Conservation (phyloP, 306 rosid species). For the Glycine tomentella region DNA sequence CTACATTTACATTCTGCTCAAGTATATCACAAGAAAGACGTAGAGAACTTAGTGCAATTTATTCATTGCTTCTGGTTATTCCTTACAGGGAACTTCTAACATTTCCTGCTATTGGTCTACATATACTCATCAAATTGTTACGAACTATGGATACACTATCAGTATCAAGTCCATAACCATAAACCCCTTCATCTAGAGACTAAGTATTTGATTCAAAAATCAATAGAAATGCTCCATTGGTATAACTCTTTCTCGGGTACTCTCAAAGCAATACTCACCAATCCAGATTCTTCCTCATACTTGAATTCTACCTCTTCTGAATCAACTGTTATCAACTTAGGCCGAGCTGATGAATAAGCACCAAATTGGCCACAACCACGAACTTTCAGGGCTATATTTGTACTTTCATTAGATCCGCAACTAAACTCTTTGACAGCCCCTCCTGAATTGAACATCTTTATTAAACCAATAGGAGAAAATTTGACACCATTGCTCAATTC, state of each 20-base stretch:
- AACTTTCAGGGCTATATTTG: constrained; percentile 54
- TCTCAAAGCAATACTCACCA: constrained; percentile 62
- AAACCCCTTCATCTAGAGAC: constrained; percentile 1
- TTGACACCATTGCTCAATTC: constrained; percentile 52
- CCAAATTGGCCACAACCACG: constrained; percentile 75
- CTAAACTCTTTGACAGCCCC: constrained; percentile 75
- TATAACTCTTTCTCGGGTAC: constrained; percentile 68
- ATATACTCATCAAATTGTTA: background rate
- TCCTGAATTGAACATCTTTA: constrained; percentile 92
- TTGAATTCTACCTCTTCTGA: constrained; percentile 60
- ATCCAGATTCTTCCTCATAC: constrained; percentile 67
- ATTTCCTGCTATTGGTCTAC: background rate
- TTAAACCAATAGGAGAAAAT: constrained; percentile 81
- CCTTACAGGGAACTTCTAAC: constrained; percentile 18
- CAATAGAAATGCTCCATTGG: constrained; percentile 66
- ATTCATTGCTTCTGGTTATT: constrained; percentile 1
- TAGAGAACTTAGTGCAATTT: background rate
- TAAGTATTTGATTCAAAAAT: constrained; percentile 15
- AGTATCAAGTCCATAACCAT: background rate
- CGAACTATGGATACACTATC: background rate
- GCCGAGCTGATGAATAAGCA: constrained; percentile 71
- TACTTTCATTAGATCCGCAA: constrained; percentile 44
- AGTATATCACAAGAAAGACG: background rate
- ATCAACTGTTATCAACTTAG: constrained; percentile 61
- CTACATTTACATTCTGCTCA: background rate